Base-by-base conservation (phyloP, 108 stramenopile species). In the Nitzschia sp. region DNA sequence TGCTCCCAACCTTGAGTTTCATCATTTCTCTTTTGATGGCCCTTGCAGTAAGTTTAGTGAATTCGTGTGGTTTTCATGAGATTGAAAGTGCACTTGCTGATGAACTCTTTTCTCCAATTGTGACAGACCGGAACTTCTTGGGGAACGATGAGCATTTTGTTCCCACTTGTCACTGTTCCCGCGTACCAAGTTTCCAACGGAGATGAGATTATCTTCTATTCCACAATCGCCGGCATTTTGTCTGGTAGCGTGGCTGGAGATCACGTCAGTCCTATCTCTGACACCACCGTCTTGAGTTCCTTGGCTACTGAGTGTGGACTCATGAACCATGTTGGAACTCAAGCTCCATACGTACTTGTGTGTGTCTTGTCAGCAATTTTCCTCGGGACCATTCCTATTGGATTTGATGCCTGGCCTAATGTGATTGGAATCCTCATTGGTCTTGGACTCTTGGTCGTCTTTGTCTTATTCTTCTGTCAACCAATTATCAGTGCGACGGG, bases 61-160 rank as follows among this genome's bases (percentile, higher is more conserved):
- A 54, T 9, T 22, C 7, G 26, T 43, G 22, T 25, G 57, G 14
- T 10, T 10, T 24, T 22, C 17, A 2, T 67, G 25, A 20, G 11
- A 48, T 15, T 2, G 6, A 17, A 17, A 48, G 6, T 48, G 6
- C 14, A 48, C 2, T 48, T 48, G 40, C 17, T 56, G 20, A 20
- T 6, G 12, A 3, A 55, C 53, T 2, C 20, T 3, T 12, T 46
- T 62, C 24, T 5, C 19, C 44, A 10, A 42, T 44, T 57, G 41
- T 42, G 26, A 19, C 38, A 57, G 55, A 57, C 81, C 3, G 88
- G 86, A 46, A 79, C 90, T 21, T 82, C 79, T 24, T 91, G 90
- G 90, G 83, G 83, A 41, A 83, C 82, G 0, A 91, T 91, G 90
- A 75, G 77, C 37, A 86, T 91, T 46, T 68, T 91, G 67, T 87